Evolutionary conservation across 2,329 filamentous ascomycete species (phyloP).

Genomic region (Fusarium sarcochroum): DNA sequence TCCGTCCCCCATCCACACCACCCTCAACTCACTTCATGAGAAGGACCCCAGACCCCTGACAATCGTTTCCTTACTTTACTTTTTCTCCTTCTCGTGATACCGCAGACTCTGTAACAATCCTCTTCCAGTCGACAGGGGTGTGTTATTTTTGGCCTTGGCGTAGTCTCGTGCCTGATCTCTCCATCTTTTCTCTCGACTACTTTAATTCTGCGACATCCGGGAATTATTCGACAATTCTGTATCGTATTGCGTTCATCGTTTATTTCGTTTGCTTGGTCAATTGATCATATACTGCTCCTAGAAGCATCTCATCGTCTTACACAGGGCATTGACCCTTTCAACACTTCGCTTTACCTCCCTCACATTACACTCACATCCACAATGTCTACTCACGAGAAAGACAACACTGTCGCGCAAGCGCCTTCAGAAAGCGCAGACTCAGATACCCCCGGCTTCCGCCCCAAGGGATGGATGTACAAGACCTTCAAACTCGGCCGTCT

Average conservation of each 20-base stretch:
- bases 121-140: conserved; percentile 25
- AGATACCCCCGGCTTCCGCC: conserved; percentile 51
- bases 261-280: neutral
- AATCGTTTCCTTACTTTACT: conserved; percentile 2
- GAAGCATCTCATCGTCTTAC: neutral
- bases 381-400: conserved; percentile 51
- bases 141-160: conserved; percentile 43
- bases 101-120: conserved; percentile 1
- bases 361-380: conserved; percentile 4
- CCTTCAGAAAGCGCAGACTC: conserved; percentile 33
- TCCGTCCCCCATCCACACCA: conserved; percentile 16
- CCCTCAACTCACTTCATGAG: conserved; percentile 12
- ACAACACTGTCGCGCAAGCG: conserved; percentile 34
- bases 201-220: conserved; percentile 34
- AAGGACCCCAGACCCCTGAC: conserved; percentile 13
- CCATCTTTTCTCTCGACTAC: conserved; percentile 29
- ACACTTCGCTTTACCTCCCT: neutral
- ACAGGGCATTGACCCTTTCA: conserved; percentile 25
- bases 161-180: conserved; percentile 34
- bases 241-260: conserved; percentile 3
- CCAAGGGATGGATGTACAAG: conserved; percentile 77
- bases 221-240: neutral
- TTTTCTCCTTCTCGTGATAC: conserved; percentile 29
- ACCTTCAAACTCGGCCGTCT: conserved; percentile 66
- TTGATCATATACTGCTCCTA: neutral